phyloP scores from a whole-genome alignment of 2,329 filamentous ascomycete species.

The Clarireedia monteithiana region DNA sequence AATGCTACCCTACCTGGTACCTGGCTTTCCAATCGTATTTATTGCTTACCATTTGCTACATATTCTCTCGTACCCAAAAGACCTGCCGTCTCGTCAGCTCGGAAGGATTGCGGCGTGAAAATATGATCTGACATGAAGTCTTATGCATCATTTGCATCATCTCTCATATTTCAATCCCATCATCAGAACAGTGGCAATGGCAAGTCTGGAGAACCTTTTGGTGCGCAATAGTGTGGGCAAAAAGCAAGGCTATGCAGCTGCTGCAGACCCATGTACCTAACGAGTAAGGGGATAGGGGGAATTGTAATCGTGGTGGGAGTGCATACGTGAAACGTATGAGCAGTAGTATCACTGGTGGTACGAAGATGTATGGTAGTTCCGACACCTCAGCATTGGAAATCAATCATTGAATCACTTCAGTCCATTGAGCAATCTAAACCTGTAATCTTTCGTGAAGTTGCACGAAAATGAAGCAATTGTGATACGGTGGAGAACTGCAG shows the following conservation, averaged over 20 bases:
- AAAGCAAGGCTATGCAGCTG: neutral
- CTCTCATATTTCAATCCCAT: neutral
- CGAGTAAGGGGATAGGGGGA: conserved; percentile 5
- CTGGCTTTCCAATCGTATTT: neutral
- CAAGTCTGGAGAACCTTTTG: neutral
- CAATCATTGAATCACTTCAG: neutral
- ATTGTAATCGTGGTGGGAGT: neutral
- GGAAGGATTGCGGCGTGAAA: neutral
- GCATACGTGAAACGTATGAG: conserved; percentile 2
- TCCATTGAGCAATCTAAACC: too few relatives aligned
- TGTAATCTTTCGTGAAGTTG: neutral
- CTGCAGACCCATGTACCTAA: conserved; percentile 1
- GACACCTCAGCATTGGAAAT: neutral
- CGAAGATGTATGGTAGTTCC: neutral
- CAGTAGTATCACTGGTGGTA: conserved; percentile 3
- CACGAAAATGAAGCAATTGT: neutral
- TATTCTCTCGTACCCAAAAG: neutral
- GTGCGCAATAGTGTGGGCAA: neutral
- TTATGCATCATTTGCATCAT: neutral
- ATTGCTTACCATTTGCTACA: neutral
- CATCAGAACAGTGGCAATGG: neutral
- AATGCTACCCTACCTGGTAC: neutral
- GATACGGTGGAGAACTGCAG: neutral
- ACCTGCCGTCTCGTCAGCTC: neutral
- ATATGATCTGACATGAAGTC: neutral